Conservation (phyloP, 2,329 filamentous ascomycete species). For the Trichoderma afroharzianum region DNA sequence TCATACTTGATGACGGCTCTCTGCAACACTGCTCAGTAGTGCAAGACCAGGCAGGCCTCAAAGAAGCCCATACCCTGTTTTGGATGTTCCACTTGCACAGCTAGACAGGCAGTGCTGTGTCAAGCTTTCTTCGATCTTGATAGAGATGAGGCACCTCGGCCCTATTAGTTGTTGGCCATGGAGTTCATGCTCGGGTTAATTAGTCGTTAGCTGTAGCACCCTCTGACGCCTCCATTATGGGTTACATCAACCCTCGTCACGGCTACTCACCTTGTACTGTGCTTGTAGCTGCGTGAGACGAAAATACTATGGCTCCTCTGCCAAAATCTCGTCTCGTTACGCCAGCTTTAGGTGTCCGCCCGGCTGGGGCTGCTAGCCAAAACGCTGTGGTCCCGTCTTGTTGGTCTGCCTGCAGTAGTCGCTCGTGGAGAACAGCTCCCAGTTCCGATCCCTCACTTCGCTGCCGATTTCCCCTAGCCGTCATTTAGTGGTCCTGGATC, state of each 20-base stretch:
- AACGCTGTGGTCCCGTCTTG: constrained; percentile 15
- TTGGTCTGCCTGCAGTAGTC: constrained; percentile 9
- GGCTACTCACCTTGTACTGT: neutral
- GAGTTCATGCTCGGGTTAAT: neutral
- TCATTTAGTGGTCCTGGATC: constrained; percentile 8
- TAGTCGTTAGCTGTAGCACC: neutral
- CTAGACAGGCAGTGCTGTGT: neutral
- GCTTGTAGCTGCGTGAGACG: constrained; percentile 3
- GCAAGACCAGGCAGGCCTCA: neutral
- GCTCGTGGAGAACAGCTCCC: constrained; percentile 4
- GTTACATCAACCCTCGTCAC: constrained; percentile 18
- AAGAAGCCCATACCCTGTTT: neutral
- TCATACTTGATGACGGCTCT: neutral
- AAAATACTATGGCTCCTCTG: neutral
- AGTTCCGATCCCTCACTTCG: constrained; percentile 17
- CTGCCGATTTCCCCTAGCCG: constrained; percentile 13
- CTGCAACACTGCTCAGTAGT: neutral
- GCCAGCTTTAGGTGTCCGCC: neutral
- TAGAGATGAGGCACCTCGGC: neutral
- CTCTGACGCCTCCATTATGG: neutral
- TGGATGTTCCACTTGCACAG: neutral
- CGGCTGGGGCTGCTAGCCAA: constrained; percentile 6
- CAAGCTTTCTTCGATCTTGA: neutral
- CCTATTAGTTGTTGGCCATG: neutral
- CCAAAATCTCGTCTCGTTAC: neutral